Conservation (phyloP, 23 red algal genomes). For the Gracilaria domingensis region DNA sequence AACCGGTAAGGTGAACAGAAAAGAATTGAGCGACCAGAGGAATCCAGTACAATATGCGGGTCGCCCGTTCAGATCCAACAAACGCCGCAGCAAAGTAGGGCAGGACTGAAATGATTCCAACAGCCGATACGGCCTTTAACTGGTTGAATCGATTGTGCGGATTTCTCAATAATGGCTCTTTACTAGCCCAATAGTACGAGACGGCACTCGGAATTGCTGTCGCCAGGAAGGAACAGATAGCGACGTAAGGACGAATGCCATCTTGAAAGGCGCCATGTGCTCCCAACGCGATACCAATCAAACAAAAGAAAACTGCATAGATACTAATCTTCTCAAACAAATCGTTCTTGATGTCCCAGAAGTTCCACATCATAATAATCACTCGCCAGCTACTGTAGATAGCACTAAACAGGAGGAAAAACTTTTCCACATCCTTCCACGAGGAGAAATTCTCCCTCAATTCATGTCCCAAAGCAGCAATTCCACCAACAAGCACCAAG, state of each 20-base stretch:
- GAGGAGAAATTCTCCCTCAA: slow-evolving; percentile 56
- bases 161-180: slow-evolving; percentile 32
- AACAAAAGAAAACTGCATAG: slow-evolving; percentile 40
- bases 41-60: slow-evolving; percentile 61
- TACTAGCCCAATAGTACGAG: slow-evolving; percentile 20
- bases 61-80: slow-evolving; percentile 43
- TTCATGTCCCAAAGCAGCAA: slow-evolving; percentile 71
- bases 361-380: slow-evolving; percentile 71
- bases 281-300: slow-evolving; percentile 67
- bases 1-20: slow-evolving; percentile 42
- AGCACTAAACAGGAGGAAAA: slow-evolving; percentile 73
- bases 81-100: slow-evolving; percentile 78
- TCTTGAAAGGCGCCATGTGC: slow-evolving; percentile 67
- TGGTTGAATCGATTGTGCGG: slow-evolving; percentile 40
- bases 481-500: slow-evolving; percentile 65
- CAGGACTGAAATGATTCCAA: neutral
- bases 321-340: slow-evolving; percentile 68
- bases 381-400: slow-evolving; percentile 73
- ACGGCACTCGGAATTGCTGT: slow-evolving; percentile 33
- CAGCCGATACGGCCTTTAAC: slow-evolving; percentile 2
- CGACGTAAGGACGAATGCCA: slow-evolving; percentile 61
- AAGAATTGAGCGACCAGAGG: slow-evolving; percentile 11
- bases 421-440: slow-evolving; percentile 76
- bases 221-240: slow-evolving; percentile 53
- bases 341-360: slow-evolving; percentile 55